phyloP scores from a whole-genome alignment of 2,329 filamentous ascomycete genomes.

The Zymoseptoria tritici region DNA sequence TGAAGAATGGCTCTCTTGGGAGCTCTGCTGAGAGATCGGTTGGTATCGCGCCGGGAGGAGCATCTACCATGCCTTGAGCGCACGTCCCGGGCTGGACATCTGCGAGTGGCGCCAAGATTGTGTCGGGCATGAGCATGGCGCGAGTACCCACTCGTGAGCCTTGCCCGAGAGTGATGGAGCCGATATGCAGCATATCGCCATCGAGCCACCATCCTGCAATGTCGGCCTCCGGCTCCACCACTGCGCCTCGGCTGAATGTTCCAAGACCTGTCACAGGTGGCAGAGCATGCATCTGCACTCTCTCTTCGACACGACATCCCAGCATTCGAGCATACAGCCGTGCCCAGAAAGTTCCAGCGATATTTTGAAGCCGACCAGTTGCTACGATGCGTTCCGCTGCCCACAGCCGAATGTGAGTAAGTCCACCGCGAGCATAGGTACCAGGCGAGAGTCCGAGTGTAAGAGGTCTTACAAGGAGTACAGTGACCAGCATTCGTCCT shows the following conservation, averaged over 20 bases:
- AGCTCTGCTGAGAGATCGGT: background rate
- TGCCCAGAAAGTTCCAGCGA: slow-evolving; percentile 2
- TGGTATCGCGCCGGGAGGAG: background rate
- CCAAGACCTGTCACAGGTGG: slow-evolving; percentile 3
- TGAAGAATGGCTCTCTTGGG: slow-evolving; percentile 1
- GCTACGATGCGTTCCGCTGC: slow-evolving; percentile 3
- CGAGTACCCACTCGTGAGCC: slow-evolving; percentile 2
- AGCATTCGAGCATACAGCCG: slow-evolving; percentile 5
- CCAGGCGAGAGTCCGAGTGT: slow-evolving; percentile 1
- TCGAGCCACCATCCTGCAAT: slow-evolving; percentile 6
- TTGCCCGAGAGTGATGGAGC: background rate
- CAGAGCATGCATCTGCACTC: slow-evolving; percentile 3
- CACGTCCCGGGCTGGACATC: slow-evolving; percentile 3
- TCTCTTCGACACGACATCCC: background rate
- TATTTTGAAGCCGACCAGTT: slow-evolving; percentile 1
- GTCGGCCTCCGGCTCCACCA: slow-evolving; percentile 4
- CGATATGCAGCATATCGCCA: slow-evolving; percentile 5
- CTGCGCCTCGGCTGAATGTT: slow-evolving; percentile 2
- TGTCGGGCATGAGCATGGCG: slow-evolving; percentile 4
- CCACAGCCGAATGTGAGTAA: slow-evolving; percentile 6
- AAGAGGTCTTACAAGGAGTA: background rate
- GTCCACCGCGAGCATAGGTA: slow-evolving; percentile 1
- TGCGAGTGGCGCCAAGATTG: background rate
- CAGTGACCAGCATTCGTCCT: background rate
- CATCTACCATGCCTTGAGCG: background rate